These are phyloP conservation scores for Geosmithia flava DNA, from an alignment of 2,329 filamentous ascomycete genomes.

Conservation along the genomic window DNA sequence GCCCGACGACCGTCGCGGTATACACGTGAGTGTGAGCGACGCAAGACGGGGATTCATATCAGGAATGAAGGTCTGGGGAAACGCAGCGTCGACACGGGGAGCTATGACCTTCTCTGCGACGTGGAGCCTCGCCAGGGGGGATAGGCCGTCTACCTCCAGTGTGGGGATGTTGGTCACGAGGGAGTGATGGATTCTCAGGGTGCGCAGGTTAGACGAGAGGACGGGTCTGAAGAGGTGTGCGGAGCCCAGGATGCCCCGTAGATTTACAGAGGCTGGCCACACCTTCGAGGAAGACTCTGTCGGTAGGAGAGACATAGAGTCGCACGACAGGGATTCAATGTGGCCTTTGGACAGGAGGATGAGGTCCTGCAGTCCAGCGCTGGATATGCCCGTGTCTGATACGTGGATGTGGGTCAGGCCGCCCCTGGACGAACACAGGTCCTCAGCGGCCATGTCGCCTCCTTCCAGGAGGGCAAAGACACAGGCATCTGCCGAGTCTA, in stretches of 20 bases:
- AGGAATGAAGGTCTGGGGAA: slow-evolving; percentile 35
- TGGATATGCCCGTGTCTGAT: slow-evolving; percentile 34
- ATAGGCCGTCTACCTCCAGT: slow-evolving; percentile 23
- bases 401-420: slow-evolving; percentile 42
- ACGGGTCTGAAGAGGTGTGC: slow-evolving; percentile 38
- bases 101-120: slow-evolving; percentile 32
- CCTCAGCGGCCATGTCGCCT: slow-evolving; percentile 6
- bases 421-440: slow-evolving; percentile 7
- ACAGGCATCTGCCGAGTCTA: slow-evolving; percentile 14
- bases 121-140: slow-evolving; percentile 20
- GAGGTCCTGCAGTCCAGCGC: slow-evolving; percentile 26
- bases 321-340: slow-evolving; percentile 40
- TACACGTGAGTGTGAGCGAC: slow-evolving; percentile 37
- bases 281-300: slow-evolving; percentile 1
- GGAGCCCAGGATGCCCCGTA: slow-evolving; percentile 31
- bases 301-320: slow-evolving; percentile 21
- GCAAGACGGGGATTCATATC: slow-evolving; percentile 43
- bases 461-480: slow-evolving; percentile 11
- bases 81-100: slow-evolving; percentile 29
- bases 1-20: slow-evolving; percentile 41
- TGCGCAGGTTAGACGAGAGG: slow-evolving; percentile 38
- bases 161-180: slow-evolving; percentile 42
- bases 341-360: slow-evolving; percentile 29
- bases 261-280: slow-evolving; percentile 16
- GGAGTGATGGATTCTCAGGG: slow-evolving; percentile 46